Percentiles rank a stretch among this genome's conserved stretches.
Conservation (phyloP, 495 filamentous ascomycete genomes). For the Penicillium paxilli region DNA sequence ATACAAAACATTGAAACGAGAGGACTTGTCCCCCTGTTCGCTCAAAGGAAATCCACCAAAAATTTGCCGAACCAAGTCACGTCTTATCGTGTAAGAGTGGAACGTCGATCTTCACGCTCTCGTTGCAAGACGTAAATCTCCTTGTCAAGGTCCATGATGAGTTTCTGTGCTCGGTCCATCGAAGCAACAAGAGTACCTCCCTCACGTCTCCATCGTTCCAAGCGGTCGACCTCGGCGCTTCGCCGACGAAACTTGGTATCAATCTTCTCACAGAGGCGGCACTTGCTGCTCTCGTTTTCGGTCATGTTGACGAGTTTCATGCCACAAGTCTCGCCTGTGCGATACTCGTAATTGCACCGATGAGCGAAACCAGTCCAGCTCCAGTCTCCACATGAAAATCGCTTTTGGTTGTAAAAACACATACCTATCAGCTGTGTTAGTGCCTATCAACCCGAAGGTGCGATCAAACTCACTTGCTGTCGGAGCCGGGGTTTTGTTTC, state of each 20-base stretch:
- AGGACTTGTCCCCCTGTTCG: slow-evolving; percentile 16
- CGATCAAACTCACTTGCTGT: slow-evolving; percentile 38
- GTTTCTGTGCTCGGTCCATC: slow-evolving; percentile 71
- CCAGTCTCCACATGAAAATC: slow-evolving; percentile 78
- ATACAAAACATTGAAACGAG: slow-evolving; percentile 23
- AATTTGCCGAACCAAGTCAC: slow-evolving; percentile 6
- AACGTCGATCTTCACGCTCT: slow-evolving; percentile 40
- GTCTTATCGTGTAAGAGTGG: slow-evolving; percentile 29
- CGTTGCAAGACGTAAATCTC: slow-evolving; percentile 59
- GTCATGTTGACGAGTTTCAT: slow-evolving; percentile 82
- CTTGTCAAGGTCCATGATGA: slow-evolving; percentile 59
- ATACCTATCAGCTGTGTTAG: slow-evolving; percentile 48
- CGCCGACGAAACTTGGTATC: slow-evolving; percentile 81
- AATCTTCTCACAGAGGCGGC: slow-evolving; percentile 88
- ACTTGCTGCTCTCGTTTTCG: slow-evolving; percentile 60
- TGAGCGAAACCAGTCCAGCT: slow-evolving; percentile 94
- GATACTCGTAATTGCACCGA: slow-evolving; percentile 95
- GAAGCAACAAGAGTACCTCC: slow-evolving; percentile 69
- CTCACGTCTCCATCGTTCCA: slow-evolving; percentile 80
- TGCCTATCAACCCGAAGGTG: slow-evolving; percentile 15
- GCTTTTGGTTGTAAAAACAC: slow-evolving; percentile 61
- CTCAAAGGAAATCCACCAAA: slow-evolving; percentile 13
- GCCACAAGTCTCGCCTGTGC: slow-evolving; percentile 96
- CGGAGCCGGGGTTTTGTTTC: slow-evolving; percentile 36
- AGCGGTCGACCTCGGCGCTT: slow-evolving; percentile 71